Percentiles rank a stretch among this genome's conserved stretches.
These are phyloP conservation scores for Roridomyces roridus DNA, from an alignment of 768 basidiomycete genomes.

Conservation along the genomic window DNA sequence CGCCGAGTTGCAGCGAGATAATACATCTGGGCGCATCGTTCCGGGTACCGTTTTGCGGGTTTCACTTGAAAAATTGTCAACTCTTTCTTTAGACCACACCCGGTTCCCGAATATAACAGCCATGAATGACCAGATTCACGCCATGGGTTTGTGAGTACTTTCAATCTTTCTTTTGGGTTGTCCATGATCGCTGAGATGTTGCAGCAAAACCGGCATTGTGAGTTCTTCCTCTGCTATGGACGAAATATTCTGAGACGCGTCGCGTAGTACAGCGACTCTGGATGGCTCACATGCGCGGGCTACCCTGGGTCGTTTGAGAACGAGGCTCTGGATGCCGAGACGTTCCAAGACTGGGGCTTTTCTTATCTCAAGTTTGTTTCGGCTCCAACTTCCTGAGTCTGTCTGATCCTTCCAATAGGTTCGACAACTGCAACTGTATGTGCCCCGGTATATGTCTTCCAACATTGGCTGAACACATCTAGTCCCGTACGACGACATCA, in stretches of 20 bases:
- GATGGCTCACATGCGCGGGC: conserved; percentile 69
- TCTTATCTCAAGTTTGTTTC: conserved; percentile 64
- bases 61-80: not conserved
- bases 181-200: not conserved
- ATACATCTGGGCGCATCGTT: conserved; percentile 53
- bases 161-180: not conserved
- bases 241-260: not conserved
- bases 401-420: conserved; percentile 30
- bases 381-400: not conserved
- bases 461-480: not conserved
- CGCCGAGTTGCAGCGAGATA: conserved; percentile 58
- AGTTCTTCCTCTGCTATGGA: conserved; percentile 18
- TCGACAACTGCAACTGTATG: conserved; percentile 62
- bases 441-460: not conserved
- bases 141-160: conserved; percentile 60
- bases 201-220: conserved; percentile 50
- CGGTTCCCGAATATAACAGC: conserved; percentile 62
- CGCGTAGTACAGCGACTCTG: conserved; percentile 52
- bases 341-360: conserved; percentile 71
- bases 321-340: conserved; percentile 59
- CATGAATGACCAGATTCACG: conserved; percentile 61
- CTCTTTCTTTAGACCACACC: conserved; percentile 43
- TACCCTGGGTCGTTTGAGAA: conserved; percentile 71
- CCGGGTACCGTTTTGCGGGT: conserved; percentile 43
- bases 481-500: conserved; percentile 67